Percentiles rank a stretch among this genome's conserved stretches.
Conservation (phyloP, 1,284 basidiomycete genomes). For the Ustilago tritici region DNA sequence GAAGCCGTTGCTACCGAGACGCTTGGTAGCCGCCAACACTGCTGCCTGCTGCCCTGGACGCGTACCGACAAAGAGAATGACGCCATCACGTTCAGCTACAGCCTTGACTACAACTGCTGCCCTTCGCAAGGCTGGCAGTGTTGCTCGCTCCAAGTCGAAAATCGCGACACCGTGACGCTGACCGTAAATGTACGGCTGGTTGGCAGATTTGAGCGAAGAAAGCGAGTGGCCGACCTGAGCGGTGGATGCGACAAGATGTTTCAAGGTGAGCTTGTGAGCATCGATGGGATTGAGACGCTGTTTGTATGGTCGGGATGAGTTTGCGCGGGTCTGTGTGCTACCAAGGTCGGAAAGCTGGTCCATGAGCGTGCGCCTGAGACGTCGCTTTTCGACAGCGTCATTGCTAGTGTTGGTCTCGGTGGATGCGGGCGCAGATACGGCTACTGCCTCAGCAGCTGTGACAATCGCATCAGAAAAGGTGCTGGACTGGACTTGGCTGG, state of each 20-base stretch:
- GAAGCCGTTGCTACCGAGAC: slow-evolving; percentile 78
- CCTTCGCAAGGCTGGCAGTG: slow-evolving; percentile 88
- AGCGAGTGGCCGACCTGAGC: slow-evolving; percentile 93
- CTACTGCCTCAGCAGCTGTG: slow-evolving; percentile 10
- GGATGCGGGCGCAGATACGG: neutral
- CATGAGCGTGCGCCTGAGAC: slow-evolving; percentile 70
- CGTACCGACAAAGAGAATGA: slow-evolving; percentile 90
- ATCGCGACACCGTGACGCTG: slow-evolving; percentile 88
- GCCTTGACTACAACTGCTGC: slow-evolving; percentile 88
- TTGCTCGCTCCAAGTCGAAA: slow-evolving; percentile 90
- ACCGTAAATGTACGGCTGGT: slow-evolving; percentile 93
- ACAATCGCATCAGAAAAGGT: slow-evolving; percentile 15
- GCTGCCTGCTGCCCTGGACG: slow-evolving; percentile 81
- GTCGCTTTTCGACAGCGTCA: slow-evolving; percentile 39
- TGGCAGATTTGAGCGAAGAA: slow-evolving; percentile 85
- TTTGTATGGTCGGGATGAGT: slow-evolving; percentile 81
- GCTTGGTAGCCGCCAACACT: slow-evolving; percentile 83
- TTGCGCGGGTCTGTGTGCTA: slow-evolving; percentile 80
- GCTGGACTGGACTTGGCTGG: slow-evolving; percentile 16
- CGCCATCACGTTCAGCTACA: slow-evolving; percentile 83
- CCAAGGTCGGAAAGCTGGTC: slow-evolving; percentile 79
- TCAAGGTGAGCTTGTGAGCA: slow-evolving; percentile 80
- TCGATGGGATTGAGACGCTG: slow-evolving; percentile 77
- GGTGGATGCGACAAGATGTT: slow-evolving; percentile 89
- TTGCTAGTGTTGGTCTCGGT: slow-evolving; percentile 19